Evolutionary conservation across 805 yeast species (phyloP), one percentile per base, ranked within the genome.

Genomic region (Hanseniaspora mollemarum): DNA sequence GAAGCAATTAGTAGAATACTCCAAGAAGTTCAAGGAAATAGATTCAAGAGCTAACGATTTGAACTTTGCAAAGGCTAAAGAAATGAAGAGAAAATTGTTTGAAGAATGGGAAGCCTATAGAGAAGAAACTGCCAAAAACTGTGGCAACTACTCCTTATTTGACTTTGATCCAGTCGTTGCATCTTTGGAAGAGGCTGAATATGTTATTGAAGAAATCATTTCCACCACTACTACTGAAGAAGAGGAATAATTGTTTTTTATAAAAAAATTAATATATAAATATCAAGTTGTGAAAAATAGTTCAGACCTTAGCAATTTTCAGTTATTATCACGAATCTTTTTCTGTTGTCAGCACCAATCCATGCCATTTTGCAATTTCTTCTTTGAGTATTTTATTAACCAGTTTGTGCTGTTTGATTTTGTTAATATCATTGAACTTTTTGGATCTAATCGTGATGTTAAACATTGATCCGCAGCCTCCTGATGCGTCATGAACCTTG

Each of bases 391-490:
- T 71, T 50, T 78, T 76, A 65, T 92, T 90, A 15, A 92, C 97
- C 57, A 90, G 64, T 54, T 95, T 74, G 61, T 92, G 98, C 64
- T 92, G 98, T 62, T 87, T 88, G 56, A 92, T 73, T 80, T 86
- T 86, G 1, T 85, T 70, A 40, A 85, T 61, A 0, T 95, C 95
- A 58, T 83, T 78, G 67, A 92, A 92, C 59, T 77, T 69, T 1
- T 71, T 72, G 49, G 92, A 80, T 42, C 80, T 83, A 16, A 92
- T 76, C 53, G 73, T 69, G 46, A 92, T 90, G 43, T 95, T 87
- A 67, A 87, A 92, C 98, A 92, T 92, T 6, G 96, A 87, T 1
- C 98, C 98, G 67, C 98, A 92, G 0, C 98, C 98, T 18, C 90
- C 97, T 25, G 92, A 81, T 8, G 90, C 79, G 62, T 90, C 97